A percentile compares a stretch with the other conserved stretches of the same genome.
Conservation (phyloP, 1,284 basidiomycete genomes). For the Apiotrichum domesticum region DNA sequence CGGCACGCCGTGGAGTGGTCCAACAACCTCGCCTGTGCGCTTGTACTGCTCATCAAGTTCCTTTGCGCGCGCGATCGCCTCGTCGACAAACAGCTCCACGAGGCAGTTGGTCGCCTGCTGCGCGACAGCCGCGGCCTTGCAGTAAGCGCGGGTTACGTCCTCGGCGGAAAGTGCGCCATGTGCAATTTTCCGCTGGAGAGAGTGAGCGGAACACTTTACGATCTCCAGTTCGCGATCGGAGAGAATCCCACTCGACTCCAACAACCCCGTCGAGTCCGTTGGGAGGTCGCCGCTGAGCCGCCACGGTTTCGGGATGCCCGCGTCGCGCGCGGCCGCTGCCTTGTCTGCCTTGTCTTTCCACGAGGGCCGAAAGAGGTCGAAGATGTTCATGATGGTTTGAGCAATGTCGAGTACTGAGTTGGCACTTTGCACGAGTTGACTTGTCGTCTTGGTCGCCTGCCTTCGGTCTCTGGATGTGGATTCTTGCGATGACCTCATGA, state of each 20-base stretch:
- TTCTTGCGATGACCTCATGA: no score
- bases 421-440: no score
- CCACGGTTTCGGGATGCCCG: not conserved
- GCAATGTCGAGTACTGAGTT: no score
- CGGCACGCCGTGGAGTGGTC: constrained; percentile 60
- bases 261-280: constrained; percentile 1
- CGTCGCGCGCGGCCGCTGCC: not conserved
- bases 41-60: constrained; percentile 56
- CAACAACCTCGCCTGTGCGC: constrained; percentile 51
- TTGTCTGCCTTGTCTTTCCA: not conserved
- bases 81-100: constrained; percentile 61
- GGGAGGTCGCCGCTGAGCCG: not conserved
- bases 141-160: constrained; percentile 26
- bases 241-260: constrained; percentile 52
- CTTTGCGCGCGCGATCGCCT: constrained; percentile 55
- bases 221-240: constrained; percentile 57
- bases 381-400: not conserved
- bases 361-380: not conserved
- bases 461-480: no score
- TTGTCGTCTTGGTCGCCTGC: no score
- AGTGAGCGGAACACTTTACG: not conserved
- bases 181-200: not conserved
- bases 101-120: constrained; percentile 56
- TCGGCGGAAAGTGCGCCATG: constrained; percentile 6
- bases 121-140: constrained; percentile 23